phyloP scores from a whole-genome alignment of 305 asterid species.

The Fraxinus baroniana region DNA sequence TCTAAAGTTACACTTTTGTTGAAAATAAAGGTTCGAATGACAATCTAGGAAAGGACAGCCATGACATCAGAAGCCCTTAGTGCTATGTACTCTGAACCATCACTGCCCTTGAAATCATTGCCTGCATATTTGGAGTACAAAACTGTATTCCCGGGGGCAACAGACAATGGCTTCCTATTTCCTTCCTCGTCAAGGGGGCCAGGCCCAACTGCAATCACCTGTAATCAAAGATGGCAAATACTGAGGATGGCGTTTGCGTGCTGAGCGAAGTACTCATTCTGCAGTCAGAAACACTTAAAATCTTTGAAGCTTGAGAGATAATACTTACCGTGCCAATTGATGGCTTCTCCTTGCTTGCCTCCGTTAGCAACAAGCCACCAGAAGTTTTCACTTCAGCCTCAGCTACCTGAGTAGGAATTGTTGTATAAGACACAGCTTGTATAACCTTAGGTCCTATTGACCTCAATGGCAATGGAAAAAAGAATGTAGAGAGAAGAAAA shows the following conservation, averaged over 20 bases:
- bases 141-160: constrained; percentile 43
- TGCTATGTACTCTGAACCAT: constrained; percentile 73
- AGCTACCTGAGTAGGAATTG: constrained; percentile 50
- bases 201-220: constrained; percentile 82
- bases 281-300: neutral
- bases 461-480: neutral
- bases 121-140: constrained; percentile 78
- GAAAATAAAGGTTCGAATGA: neutral
- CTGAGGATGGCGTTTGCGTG: neutral
- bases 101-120: constrained; percentile 76
- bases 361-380: constrained; percentile 79
- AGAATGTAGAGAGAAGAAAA: neutral
- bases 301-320: neutral
- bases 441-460: neutral
- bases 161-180: constrained; percentile 52
- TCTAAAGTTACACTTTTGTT: neutral
- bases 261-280: neutral
- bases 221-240: neutral
- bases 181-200: constrained; percentile 86
- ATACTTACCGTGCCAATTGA: constrained; percentile 78
- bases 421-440: neutral
- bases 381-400: constrained; percentile 80
- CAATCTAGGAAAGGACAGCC: constrained; percentile 65
- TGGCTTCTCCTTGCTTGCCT: constrained; percentile 84
- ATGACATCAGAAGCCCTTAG: constrained; percentile 77